A percentile compares a stretch with the other conserved stretches of the same genome.
Evolutionary conservation across 73 alveolate species (phyloP).

Genomic region (Tetrahymena malaccensis): DNA sequence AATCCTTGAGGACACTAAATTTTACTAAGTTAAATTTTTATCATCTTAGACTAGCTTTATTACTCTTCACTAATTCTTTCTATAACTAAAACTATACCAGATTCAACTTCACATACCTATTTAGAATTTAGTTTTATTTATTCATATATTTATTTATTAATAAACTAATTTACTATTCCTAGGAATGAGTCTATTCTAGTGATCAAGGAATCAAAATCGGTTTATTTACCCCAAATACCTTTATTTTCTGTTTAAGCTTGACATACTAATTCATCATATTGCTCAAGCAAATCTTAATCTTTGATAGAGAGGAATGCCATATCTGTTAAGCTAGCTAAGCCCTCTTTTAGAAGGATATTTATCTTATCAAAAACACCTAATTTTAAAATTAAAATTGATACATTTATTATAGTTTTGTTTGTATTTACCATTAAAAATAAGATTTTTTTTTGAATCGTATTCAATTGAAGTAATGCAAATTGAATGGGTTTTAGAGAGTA

Average conservation of each 20-base stretch:
- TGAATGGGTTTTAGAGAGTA: background rate
- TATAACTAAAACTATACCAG: background rate
- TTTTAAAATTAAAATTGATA: background rate
- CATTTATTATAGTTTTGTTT: background rate
- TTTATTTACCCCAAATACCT: background rate
- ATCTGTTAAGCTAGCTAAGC: background rate
- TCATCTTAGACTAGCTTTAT: background rate
- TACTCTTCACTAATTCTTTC: background rate
- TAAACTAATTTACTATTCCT: background rate
- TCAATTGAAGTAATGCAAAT: background rate
- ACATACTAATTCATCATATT: background rate
- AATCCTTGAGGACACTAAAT: background rate
- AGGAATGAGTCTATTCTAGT: background rate
- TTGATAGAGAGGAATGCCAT: background rate
- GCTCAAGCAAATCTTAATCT: background rate
- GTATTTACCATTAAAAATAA: background rate
- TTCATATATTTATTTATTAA: too few relatives aligned
- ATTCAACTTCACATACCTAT: background rate
- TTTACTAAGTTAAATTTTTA: background rate
- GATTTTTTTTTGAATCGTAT: background rate
- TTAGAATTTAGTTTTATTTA: background rate
- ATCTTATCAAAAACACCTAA: background rate
- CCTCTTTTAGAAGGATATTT: background rate
- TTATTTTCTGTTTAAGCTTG: background rate
- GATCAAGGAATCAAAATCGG: background rate